Conservation (phyloP, 2,329 filamentous ascomycete species). For the Akanthomyces muscarius region DNA sequence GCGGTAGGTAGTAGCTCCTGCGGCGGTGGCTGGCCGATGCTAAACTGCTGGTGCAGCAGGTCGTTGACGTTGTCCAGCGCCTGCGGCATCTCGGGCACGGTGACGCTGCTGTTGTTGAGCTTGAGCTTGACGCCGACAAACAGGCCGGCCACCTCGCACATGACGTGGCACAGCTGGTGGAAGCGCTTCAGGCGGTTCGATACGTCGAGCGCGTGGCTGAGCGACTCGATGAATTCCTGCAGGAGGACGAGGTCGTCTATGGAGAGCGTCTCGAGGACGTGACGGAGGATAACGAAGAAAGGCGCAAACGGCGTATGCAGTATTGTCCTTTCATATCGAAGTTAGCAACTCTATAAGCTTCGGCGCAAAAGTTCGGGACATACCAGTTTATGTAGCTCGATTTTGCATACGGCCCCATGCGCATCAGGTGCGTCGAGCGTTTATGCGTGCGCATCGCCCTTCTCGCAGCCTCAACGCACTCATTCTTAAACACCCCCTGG, state of each 20-base stretch:
- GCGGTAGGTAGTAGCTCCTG: background rate
- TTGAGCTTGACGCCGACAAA: slow-evolving; percentile 53
- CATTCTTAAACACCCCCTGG: slow-evolving; percentile 40
- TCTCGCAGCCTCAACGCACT: slow-evolving; percentile 48
- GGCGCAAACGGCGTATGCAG: slow-evolving; percentile 56
- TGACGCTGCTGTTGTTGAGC: slow-evolving; percentile 10
- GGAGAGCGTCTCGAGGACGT: slow-evolving; percentile 51
- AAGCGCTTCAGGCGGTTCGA: slow-evolving; percentile 59
- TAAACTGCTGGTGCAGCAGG: slow-evolving; percentile 30
- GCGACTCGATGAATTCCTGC: slow-evolving; percentile 52
- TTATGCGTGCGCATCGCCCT: slow-evolving; percentile 44
- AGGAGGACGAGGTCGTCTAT: slow-evolving; percentile 51
- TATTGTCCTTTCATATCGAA: slow-evolving; percentile 40
- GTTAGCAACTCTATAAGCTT: too few species aligned
- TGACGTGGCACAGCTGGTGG: slow-evolving; percentile 56
- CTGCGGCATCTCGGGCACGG: slow-evolving; percentile 37
- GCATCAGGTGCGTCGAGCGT: slow-evolving; percentile 41
- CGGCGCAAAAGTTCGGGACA: slow-evolving; percentile 16
- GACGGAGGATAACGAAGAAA: slow-evolving; percentile 57
- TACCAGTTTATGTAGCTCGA: slow-evolving; percentile 53
- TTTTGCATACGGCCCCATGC: slow-evolving; percentile 37
- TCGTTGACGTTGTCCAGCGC: slow-evolving; percentile 42
- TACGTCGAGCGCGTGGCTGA: slow-evolving; percentile 46
- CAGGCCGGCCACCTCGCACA: slow-evolving; percentile 56
- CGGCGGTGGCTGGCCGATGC: background rate